Percentiles rank a stretch among this genome's conserved stretches.
These are phyloP conservation scores for Globisporangium viniferum DNA, from an alignment of 352 stramenopile genomes.

Conservation along the genomic window DNA sequence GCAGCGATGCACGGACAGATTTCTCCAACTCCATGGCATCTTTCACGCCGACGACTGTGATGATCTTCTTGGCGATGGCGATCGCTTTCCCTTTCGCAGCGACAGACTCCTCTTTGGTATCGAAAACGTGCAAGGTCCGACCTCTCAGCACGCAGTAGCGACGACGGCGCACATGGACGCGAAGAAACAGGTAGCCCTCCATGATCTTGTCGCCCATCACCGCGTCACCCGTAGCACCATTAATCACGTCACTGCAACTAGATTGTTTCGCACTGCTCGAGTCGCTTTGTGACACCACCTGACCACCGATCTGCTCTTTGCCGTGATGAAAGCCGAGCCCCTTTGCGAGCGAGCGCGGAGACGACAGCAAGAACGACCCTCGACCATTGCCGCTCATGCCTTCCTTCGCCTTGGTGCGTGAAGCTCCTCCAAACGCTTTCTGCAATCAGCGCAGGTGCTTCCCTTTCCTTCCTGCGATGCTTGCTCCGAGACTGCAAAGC, in stretches of 20 bases:
- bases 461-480: background rate
- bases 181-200: conserved; percentile 64
- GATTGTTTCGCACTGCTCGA: background rate
- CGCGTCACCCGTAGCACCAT: background rate
- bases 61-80: conserved; percentile 45
- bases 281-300: conserved; percentile 1
- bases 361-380: conserved; percentile 19
- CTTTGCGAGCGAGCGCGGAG: conserved; percentile 16
- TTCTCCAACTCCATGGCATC: conserved; percentile 62
- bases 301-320: conserved; percentile 17
- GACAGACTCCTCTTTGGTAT: conserved; percentile 39
- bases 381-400: conserved; percentile 7
- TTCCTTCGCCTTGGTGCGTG: background rate
- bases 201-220: conserved; percentile 21
- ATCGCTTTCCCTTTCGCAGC: conserved; percentile 13
- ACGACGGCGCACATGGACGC: conserved; percentile 48
- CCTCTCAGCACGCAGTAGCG: conserved; percentile 71
- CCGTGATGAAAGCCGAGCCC: conserved; percentile 11
- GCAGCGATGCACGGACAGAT: conserved; percentile 39
- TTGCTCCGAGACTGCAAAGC: background rate
- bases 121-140: conserved; percentile 56
- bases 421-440: background rate
- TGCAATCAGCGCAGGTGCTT: background rate
- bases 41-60: conserved; percentile 61
- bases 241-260: background rate